Conservation (phyloP, 202 grass and related monocot genomes). For the Dendrocalamus latiflorus region DNA sequence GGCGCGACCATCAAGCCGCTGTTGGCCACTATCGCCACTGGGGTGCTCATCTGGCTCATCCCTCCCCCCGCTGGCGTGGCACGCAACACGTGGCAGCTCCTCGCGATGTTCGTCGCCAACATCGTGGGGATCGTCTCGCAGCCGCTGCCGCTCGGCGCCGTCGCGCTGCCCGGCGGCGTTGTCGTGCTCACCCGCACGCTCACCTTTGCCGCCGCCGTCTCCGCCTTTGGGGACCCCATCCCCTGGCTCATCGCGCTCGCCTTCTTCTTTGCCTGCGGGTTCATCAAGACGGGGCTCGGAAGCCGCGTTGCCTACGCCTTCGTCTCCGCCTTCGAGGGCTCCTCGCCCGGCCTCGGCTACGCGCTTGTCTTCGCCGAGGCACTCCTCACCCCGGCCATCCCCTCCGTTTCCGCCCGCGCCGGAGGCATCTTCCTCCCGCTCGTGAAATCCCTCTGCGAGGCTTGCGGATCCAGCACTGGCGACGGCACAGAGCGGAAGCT, state of each 20-base stretch:
- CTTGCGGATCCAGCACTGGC: constrained; percentile 62
- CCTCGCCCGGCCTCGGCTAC: constrained; percentile 86
- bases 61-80: constrained; percentile 68
- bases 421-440: constrained; percentile 92
- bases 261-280: no score
- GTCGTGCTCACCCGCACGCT: no score
- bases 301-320: constrained; percentile 89
- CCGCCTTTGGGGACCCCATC: no score
- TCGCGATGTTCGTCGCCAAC: constrained; percentile 84
- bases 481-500: constrained; percentile 69
- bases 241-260: no score
- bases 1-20: constrained; percentile 76
- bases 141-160: constrained; percentile 86
- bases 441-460: no score
- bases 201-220: no score
- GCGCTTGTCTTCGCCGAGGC: constrained; percentile 92
- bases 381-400: constrained; percentile 84
- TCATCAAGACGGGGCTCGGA: no score
- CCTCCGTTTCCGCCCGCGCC: constrained; percentile 74
- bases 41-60: constrained; percentile 63
- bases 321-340: constrained; percentile 68
- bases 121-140: constrained; percentile 96
- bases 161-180: constrained; percentile 77
- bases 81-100: constrained; percentile 84
- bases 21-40: constrained; percentile 47